phyloP scores from a whole-genome alignment of 805 yeast genomes.

The Clavispora fructus region DNA sequence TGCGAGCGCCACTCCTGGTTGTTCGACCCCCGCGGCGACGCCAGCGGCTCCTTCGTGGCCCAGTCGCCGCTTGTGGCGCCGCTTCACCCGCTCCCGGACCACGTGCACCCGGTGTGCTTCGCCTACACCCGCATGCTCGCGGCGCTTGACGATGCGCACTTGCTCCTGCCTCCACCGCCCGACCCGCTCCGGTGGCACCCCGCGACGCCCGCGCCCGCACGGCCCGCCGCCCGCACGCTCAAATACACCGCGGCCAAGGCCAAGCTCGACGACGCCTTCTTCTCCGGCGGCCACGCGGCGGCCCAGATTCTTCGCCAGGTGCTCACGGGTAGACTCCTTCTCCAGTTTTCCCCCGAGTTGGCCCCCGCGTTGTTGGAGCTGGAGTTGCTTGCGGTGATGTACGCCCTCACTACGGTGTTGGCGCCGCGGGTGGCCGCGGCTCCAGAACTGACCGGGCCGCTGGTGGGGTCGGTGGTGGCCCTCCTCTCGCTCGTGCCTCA shows the following conservation, averaged over 20 bases:
- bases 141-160: constrained; percentile 1
- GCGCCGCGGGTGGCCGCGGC: background rate
- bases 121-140: constrained; percentile 5
- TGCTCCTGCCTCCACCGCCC: background rate
- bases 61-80: background rate
- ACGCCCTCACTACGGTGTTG: background rate
- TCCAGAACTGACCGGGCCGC: background rate
- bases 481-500: background rate
- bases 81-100: background rate
- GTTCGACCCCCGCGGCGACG: constrained; percentile 1
- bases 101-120: background rate
- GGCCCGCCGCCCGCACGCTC: no score
- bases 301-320: background rate
- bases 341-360: background rate
- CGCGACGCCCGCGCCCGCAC: background rate
- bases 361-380: background rate
- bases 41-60: background rate
- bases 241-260: background rate
- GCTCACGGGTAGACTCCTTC: background rate
- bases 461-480: background rate
- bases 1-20: constrained; percentile 7
- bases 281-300: background rate
- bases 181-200: constrained; percentile 1
- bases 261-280: background rate
- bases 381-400: background rate